Conservation (phyloP, 2,329 filamentous ascomycete species). For the Xylaria sp. region DNA sequence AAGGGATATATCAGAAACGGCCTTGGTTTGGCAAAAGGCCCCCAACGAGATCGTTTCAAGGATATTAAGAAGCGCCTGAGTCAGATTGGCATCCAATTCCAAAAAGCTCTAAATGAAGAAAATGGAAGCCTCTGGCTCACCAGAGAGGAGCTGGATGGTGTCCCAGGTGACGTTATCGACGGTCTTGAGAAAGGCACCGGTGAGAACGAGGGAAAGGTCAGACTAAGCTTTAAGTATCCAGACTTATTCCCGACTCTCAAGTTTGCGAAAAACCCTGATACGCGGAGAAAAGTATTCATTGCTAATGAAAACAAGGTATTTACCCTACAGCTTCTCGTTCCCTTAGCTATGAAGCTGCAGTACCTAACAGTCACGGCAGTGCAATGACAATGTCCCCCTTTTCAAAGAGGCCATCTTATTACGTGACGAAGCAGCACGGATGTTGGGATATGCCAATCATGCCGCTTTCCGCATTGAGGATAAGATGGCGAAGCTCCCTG, state of each 20-base stretch:
- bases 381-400: conserved; percentile 75
- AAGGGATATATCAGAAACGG: conserved; percentile 82
- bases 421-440: conserved; percentile 79
- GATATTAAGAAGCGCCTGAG: conserved; percentile 85
- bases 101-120: conserved; percentile 86
- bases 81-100: conserved; percentile 77
- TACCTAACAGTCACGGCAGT: conserved; percentile 51
- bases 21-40: conserved; percentile 74
- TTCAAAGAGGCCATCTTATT: conserved; percentile 80
- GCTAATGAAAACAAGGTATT: conserved; percentile 80
- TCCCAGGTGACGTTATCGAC: conserved; percentile 75
- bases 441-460: conserved; percentile 81
- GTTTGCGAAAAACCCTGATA: conserved; percentile 76
- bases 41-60: conserved; percentile 82
- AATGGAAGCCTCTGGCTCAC: conserved; percentile 84
- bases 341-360: not conserved
- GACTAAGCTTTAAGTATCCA: conserved; percentile 84
- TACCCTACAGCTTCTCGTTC: not conserved
- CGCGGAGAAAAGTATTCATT: conserved; percentile 74
- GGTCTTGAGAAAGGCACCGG: conserved; percentile 76
- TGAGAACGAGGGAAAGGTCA: conserved; percentile 78
- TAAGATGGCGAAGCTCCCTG: conserved; percentile 85
- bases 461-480: conserved; percentile 80
- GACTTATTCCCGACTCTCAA: conserved; percentile 82
- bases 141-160: conserved; percentile 76